Evolutionary conservation across 176 grass and related monocot species (phyloP), one percentile per base, ranked within the genome.

Genomic region (Hyparrhenia diplandra): DNA sequence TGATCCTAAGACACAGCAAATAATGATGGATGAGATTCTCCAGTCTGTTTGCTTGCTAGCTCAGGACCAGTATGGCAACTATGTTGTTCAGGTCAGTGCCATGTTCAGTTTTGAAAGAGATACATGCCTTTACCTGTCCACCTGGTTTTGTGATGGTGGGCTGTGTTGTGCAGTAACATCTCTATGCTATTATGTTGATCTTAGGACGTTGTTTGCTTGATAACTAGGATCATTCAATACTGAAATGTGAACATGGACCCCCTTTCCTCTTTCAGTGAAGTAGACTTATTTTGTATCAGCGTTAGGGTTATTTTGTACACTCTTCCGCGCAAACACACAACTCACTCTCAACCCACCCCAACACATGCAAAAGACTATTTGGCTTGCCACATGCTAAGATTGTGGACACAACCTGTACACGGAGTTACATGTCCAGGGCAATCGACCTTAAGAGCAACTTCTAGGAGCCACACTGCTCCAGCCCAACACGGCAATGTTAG

Each of bases 11-110:
- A 92, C 87, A 18, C 93, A 90, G 59, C 90, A 92, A 69, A 92
- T 95, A 84, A 89, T 95, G 85, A 92, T 95, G 93, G 90, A 87
- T 58, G 94, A 97, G 80, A 97, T 97, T 84, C 87, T 93, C 52
- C 63, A 91, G 63, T 90, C 88, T 27, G 88, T 93, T 63, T 82
- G 85, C 75, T 61, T 89, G 73, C 82, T 97, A 76, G 85, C 94
- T 28, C 86, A 97, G 45, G 90, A 97, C 73, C 94, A 93, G 41
- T 97, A 93, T 87, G 94, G 94, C 69, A 97, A 97, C 64, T 97
- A 97, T 42, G 94, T 97, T 67, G 91, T 97, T 87, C 94, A 97
- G 88, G 94, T 97, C 57, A 63, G 80, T 84, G n/a, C 13, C 67
- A 23, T 43, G 7, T 75, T 67, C 34, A 43, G 17, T 28, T 73